A percentile compares a stretch with the other conserved stretches of the same genome.
Conservation (phyloP, 306 rosid genomes). For the Begonia loranthoides region DNA sequence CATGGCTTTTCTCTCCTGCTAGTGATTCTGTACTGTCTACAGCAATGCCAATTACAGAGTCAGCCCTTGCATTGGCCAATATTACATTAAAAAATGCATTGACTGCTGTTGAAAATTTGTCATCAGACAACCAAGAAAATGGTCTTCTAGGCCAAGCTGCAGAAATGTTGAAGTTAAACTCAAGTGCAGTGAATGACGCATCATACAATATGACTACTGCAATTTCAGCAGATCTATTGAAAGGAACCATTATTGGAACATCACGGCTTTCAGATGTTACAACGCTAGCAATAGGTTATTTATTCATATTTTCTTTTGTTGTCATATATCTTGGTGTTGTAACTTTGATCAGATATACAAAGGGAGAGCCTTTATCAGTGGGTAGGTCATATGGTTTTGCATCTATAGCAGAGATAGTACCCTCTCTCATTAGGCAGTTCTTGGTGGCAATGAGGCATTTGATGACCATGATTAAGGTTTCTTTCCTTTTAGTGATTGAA, state of each 20-base stretch:
- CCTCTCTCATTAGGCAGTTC: constrained; percentile 94
- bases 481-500: constrained; percentile 94
- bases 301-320: constrained; percentile 59
- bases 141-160: constrained; percentile 65
- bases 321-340: constrained; percentile 71
- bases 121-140: constrained; percentile 56
- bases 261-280: constrained; percentile 90
- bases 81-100: constrained; percentile 74
- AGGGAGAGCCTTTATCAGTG: constrained; percentile 79
- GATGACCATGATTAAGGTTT: constrained; percentile 99
- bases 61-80: constrained; percentile 81
- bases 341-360: constrained; percentile 73
- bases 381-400: constrained; percentile 89
- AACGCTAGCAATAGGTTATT: constrained; percentile 88
- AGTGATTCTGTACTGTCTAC: constrained; percentile 59
- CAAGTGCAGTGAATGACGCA: constrained; percentile 50
- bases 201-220: constrained; percentile 48
- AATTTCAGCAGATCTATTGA: constrained; percentile 51
- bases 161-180: constrained; percentile 58
- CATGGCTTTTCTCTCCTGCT: constrained; percentile 70
- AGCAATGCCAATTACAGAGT: constrained; percentile 52
- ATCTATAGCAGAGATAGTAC: constrained; percentile 84
- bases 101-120: constrained; percentile 58
- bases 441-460: constrained; percentile 96
- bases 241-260: constrained; percentile 49